A percentile compares a stretch with the other conserved stretches of the same genome.
Conservation (phyloP, 2,329 filamentous ascomycete genomes). For the Pezicula neosporulosa region DNA sequence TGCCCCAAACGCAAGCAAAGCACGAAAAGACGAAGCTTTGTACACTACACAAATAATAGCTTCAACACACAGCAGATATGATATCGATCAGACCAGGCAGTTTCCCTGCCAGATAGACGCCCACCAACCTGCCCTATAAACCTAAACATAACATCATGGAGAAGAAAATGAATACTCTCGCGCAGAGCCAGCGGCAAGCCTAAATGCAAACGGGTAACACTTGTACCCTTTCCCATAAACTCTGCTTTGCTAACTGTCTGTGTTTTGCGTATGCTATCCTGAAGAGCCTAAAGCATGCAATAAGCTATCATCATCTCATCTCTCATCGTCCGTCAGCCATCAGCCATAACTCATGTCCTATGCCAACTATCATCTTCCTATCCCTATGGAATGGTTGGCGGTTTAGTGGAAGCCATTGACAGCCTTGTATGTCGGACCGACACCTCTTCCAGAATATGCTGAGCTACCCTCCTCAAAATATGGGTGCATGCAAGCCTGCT, state of each 20-base stretch:
- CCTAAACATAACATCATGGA: no score
- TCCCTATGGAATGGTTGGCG: not conserved
- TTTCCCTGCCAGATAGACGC: no score
- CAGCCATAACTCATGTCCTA: not conserved
- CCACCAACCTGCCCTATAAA: no score
- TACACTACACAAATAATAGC: no score
- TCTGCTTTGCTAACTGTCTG: not conserved
- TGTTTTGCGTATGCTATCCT: constrained; percentile 7
- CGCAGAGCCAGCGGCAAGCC: no score
- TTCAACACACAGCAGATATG: no score
- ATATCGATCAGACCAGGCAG: no score
- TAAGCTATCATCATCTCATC: constrained; percentile 12
- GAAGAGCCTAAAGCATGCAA: constrained; percentile 21
- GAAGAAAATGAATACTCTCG: no score
- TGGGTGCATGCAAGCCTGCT: constrained; percentile 78
- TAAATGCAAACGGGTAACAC: no score
- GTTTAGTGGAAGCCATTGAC: constrained; percentile 26
- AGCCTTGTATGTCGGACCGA: constrained; percentile 24
- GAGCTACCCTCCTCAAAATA: constrained; percentile 60
- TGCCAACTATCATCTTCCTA: constrained; percentile 2
- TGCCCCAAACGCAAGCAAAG: no score
- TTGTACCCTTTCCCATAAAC: not conserved
- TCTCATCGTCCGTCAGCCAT: not conserved
- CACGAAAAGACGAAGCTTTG: no score
- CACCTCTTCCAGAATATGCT: constrained; percentile 29